Evolutionary conservation across 176 grass and related monocot genomes (phyloP).

Genomic region (Elymus sibiricus): DNA sequence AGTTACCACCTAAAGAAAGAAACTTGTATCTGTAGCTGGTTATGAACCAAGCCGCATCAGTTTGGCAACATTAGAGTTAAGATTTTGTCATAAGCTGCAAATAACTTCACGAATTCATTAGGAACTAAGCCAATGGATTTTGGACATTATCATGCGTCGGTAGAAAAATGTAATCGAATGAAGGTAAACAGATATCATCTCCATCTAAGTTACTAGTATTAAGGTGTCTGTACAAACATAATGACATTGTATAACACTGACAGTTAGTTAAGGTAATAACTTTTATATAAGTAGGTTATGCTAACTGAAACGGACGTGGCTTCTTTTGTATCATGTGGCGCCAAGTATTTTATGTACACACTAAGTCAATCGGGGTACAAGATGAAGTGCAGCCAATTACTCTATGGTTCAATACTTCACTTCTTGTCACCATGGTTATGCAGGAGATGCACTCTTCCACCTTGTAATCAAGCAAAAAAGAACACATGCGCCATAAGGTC

Average conservation of each 20-base stretch:
- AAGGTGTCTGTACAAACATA: neutral
- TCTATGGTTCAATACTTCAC: neutral
- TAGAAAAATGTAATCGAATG: constrained; percentile 1
- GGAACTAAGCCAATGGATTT: constrained; percentile 3
- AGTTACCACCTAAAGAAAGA: constrained; percentile 14
- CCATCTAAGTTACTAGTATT: neutral
- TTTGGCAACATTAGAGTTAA: neutral
- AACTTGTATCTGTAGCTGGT: neutral
- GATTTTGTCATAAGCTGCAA: constrained; percentile 20
- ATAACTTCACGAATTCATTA: neutral
- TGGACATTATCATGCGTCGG: constrained; percentile 12
- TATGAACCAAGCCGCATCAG: constrained; percentile 4
- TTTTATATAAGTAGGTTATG: neutral
- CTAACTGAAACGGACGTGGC: neutral
- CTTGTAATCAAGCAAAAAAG: neutral
- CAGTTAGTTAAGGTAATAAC: neutral
- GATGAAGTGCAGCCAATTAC: neutral
- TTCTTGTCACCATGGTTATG: neutral
- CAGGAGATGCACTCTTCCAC: neutral
- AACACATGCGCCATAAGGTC: neutral
- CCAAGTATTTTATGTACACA: neutral
- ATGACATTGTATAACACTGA: neutral
- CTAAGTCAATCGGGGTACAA: neutral
- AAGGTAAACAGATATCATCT: constrained; percentile 5
- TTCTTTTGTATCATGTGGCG: neutral